These are phyloP conservation scores for Sonneratia alba DNA, from an alignment of 345 rosid species.

Conservation along the genomic window DNA sequence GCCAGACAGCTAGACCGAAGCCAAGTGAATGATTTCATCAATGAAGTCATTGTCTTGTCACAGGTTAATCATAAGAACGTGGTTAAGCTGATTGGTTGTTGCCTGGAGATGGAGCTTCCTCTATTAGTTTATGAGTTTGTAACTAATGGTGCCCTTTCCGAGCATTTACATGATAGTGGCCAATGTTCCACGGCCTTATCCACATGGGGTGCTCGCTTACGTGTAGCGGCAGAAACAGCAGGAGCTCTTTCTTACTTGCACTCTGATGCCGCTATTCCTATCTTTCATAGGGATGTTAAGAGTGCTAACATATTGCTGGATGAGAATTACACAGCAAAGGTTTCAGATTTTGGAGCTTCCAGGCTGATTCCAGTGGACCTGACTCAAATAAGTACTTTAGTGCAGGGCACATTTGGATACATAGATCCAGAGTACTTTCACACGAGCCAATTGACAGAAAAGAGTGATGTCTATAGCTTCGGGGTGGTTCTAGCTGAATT, in stretches of 20 bases:
- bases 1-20: conserved; percentile 26
- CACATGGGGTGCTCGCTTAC: conserved; percentile 27
- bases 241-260: conserved; percentile 29
- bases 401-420: conserved; percentile 40
- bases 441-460: conserved; percentile 20
- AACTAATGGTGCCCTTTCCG: conserved; percentile 29
- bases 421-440: conserved; percentile 39
- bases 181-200: conserved; percentile 9
- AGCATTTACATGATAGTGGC: conserved; percentile 24
- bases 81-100: conserved; percentile 43
- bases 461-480: conserved; percentile 44
- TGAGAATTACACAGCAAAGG: conserved; percentile 27
- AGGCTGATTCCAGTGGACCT: conserved; percentile 33
- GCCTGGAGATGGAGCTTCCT: conserved; percentile 40
- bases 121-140: conserved; percentile 34
- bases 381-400: conserved; percentile 33
- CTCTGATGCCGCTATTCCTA: conserved; percentile 22
- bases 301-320: conserved; percentile 34
- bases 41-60: conserved; percentile 34
- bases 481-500: conserved; percentile 38
- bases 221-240: conserved; percentile 23
- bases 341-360: conserved; percentile 44
- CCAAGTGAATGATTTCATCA: conserved; percentile 38
- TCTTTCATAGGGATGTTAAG: conserved; percentile 34
- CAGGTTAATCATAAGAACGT: conserved; percentile 38